Conservation (phyloP, 2,329 filamentous ascomycete genomes). For the Fusarium miscanthi region DNA sequence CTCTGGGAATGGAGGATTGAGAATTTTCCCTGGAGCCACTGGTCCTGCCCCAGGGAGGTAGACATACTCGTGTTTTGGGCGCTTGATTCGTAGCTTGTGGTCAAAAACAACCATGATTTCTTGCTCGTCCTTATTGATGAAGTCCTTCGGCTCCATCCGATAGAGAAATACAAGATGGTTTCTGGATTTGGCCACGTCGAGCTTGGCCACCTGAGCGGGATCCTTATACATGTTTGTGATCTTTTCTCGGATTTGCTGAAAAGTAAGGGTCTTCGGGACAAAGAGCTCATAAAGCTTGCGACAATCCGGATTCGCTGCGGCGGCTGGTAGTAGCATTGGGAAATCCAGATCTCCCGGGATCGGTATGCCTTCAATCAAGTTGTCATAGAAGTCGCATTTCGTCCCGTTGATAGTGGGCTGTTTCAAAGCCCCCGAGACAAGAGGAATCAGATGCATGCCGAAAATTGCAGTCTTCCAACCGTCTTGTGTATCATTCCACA, state of each 20-base stretch:
- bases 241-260: not conserved
- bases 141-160: not conserved
- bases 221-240: not conserved
- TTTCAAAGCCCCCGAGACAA: not conserved
- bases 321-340: not conserved
- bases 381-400: not conserved
- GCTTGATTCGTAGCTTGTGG: not conserved
- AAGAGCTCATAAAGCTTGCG: not conserved
- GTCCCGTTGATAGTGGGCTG: rapidly evolving
- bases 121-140: not conserved
- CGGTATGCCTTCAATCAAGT: not conserved
- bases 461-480: not conserved
- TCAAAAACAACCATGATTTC: not conserved
- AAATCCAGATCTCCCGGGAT: not conserved
- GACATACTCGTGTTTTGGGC: not conserved
- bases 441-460: not conserved
- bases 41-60: not conserved
- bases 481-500: rapidly evolving
- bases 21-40: not conserved
- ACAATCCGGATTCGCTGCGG: not conserved
- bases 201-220: not conserved
- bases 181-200: not conserved
- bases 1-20: not conserved
- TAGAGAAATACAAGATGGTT: not conserved
- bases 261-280: rapidly evolving